Conservation (phyloP, 257 asterid genomes). For the Solanum ossicruentum region DNA sequence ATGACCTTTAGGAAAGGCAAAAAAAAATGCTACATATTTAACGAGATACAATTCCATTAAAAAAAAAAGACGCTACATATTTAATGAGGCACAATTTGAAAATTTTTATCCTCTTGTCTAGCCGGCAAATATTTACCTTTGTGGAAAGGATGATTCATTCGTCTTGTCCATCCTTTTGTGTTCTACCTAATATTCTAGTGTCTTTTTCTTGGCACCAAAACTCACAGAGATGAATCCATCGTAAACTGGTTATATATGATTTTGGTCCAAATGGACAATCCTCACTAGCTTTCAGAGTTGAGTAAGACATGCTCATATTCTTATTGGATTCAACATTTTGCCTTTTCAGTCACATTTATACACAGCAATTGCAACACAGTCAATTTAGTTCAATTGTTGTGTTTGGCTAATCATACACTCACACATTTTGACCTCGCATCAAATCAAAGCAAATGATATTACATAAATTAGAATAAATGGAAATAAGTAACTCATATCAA, state of each 20-base stretch:
- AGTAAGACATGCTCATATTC: not conserved
- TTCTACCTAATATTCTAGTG: not conserved
- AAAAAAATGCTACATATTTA: too few relatives aligned
- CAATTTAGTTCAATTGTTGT: not conserved
- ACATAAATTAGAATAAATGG: too few relatives aligned
- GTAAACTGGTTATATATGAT: not conserved
- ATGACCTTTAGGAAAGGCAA: not conserved
- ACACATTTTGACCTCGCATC: too few relatives aligned
- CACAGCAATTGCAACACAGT: not conserved
- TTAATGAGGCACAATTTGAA: too few relatives aligned
- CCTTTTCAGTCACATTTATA: not conserved
- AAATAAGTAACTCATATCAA: not conserved
- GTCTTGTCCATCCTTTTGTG: not conserved
- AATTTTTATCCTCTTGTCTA: too few relatives aligned
- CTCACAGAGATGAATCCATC: not conserved
- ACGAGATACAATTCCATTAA: not conserved
- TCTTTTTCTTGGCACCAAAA: not conserved
- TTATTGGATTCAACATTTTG: not conserved
- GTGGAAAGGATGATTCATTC: too few relatives aligned
- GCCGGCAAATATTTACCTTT: too few relatives aligned
- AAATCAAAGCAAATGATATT: too few relatives aligned
- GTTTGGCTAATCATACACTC: too few relatives aligned
- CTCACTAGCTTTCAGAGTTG: not conserved
- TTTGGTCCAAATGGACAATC: too few relatives aligned
- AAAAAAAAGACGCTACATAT: not conserved